phyloP scores from a whole-genome alignment of 768 basidiomycete species.

The Xerocomellus dryophilus region DNA sequence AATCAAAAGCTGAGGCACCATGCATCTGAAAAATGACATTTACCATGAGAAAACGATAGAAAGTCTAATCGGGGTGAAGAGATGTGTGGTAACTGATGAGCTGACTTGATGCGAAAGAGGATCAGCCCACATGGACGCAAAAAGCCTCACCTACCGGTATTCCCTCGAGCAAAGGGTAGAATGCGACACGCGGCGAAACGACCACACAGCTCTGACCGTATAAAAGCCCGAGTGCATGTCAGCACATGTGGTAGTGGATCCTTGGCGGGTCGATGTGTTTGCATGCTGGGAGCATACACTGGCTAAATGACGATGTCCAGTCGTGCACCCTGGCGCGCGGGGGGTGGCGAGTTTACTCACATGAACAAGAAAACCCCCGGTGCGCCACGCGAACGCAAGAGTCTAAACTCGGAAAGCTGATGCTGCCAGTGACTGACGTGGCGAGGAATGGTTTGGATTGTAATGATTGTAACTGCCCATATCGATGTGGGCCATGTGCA shows the following conservation, averaged over 20 bases:
- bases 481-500: not conserved
- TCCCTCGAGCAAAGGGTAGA: not conserved
- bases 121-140: constrained; percentile 4
- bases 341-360: not conserved
- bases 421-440: not conserved
- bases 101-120: not conserved
- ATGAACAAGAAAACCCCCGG: not conserved
- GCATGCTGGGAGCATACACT: not conserved
- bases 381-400: not conserved
- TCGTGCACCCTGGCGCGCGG: too few species aligned
- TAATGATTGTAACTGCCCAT: not conserved
- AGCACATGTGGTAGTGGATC: not conserved
- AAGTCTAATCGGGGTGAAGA: constrained; percentile 1
- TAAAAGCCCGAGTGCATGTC: not conserved
- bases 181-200: not conserved
- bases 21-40: not conserved
- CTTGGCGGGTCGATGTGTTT: not conserved
- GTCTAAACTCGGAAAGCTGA: not conserved
- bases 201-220: not conserved
- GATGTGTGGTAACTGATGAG: not conserved
- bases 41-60: constrained; percentile 1
- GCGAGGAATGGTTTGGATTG: not conserved
- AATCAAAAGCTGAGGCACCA: not conserved
- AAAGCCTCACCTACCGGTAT: not conserved
- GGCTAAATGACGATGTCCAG: too few species aligned